Percentiles rank a stretch among this genome's conserved stretches.
Conservation (phyloP, 1,284 basidiomycete genomes). For the Violaceomyces palustris region DNA sequence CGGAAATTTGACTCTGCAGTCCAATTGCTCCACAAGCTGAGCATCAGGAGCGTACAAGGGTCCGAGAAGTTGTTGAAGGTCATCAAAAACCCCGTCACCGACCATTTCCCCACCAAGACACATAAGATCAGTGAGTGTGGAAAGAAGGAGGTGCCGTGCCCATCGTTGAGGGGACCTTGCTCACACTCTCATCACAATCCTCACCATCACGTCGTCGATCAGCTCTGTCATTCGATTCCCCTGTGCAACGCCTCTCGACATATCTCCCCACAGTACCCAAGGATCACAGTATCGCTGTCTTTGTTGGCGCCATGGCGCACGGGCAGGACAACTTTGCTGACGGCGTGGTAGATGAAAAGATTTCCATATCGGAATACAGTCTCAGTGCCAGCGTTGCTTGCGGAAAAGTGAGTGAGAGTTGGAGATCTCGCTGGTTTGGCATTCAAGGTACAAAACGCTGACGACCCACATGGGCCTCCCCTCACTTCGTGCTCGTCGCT, state of each 20-base stretch:
- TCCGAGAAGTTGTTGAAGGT: conserved; percentile 95
- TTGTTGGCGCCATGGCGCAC: conserved; percentile 72
- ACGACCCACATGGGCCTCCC: background rate
- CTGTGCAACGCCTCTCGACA: conserved; percentile 71
- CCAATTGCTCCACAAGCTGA: conserved; percentile 92
- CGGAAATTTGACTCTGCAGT: conserved; percentile 56
- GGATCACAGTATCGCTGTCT: conserved; percentile 85
- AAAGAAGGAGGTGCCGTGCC: background rate
- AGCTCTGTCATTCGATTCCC: conserved; percentile 86
- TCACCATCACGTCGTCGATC: conserved; percentile 9
- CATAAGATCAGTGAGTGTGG: conserved; percentile 68
- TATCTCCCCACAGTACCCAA: conserved; percentile 78
- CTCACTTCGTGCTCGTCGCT: background rate
- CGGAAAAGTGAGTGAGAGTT: conserved; percentile 73
- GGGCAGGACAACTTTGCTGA: conserved; percentile 93
- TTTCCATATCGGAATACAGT: conserved; percentile 89
- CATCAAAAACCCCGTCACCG: conserved; percentile 94
- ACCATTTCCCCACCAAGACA: conserved; percentile 91
- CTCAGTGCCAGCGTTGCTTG: conserved; percentile 92
- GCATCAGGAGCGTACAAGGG: conserved; percentile 90
- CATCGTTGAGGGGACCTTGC: background rate
- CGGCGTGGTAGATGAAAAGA: conserved; percentile 92
- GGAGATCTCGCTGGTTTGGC: background rate
- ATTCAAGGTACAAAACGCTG: no score
- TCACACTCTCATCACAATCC: background rate